These are phyloP conservation scores for Laburnicola sp. DNA, from an alignment of 2,329 filamentous ascomycete genomes.

Conservation along the genomic window DNA sequence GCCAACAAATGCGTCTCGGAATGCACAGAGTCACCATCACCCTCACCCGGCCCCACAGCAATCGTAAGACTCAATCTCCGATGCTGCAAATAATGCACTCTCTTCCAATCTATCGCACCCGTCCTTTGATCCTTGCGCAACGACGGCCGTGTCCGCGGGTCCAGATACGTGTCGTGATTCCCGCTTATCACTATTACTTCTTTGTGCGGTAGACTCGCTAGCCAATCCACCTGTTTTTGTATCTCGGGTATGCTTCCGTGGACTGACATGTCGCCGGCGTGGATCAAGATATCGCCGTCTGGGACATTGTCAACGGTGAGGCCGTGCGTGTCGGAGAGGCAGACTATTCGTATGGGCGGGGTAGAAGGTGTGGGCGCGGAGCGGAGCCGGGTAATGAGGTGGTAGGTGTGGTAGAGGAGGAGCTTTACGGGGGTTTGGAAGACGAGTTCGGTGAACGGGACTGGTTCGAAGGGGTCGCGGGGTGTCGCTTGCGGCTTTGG, in stretches of 20 bases:
- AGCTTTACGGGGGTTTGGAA: slow-evolving; percentile 69
- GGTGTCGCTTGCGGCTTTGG: slow-evolving; percentile 16
- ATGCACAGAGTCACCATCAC: slow-evolving; percentile 5
- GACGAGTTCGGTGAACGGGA: slow-evolving; percentile 62
- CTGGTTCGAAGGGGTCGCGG: slow-evolving; percentile 50
- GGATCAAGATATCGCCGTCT: slow-evolving; percentile 80
- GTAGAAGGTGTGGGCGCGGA: slow-evolving; percentile 63
- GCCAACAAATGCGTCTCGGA: slow-evolving; percentile 29
- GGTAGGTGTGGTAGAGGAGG: slow-evolving; percentile 65
- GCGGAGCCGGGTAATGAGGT: slow-evolving; percentile 67
- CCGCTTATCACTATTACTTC: slow-evolving; percentile 84
- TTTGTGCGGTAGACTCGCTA: slow-evolving; percentile 70
- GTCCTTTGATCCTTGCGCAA: slow-evolving; percentile 57
- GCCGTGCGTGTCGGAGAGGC: slow-evolving; percentile 87
- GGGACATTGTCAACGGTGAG: slow-evolving; percentile 64
- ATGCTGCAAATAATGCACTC: slow-evolving; percentile 76
- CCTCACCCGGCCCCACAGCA: slow-evolving; percentile 13
- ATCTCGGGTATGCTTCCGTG: slow-evolving; percentile 72
- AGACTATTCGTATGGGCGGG: slow-evolving; percentile 73
- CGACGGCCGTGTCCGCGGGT: slow-evolving; percentile 62
- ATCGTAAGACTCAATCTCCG: slow-evolving; percentile 64
- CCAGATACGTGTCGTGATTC: slow-evolving; percentile 89
- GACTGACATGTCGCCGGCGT: slow-evolving; percentile 83
- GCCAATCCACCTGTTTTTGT: slow-evolving; percentile 83
- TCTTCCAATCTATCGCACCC: slow-evolving; percentile 65